phyloP scores from a whole-genome alignment of 2,329 filamentous ascomycete species.

The Didymella keratinophila region DNA sequence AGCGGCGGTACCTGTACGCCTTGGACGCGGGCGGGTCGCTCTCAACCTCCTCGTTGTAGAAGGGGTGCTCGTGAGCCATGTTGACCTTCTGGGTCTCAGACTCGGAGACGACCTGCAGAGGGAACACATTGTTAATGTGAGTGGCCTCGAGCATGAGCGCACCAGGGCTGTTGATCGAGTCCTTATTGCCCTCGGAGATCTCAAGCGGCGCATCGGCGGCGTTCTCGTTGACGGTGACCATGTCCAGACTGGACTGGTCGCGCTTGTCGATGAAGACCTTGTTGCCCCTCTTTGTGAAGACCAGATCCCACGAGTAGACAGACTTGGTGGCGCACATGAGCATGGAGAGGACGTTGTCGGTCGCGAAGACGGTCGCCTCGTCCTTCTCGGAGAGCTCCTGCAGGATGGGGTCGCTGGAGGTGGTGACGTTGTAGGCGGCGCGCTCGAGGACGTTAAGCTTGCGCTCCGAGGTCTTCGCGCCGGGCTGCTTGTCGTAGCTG shows the following conservation, averaged over 20 bases:
- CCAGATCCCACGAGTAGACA: slow-evolving; percentile 97
- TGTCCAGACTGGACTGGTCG: slow-evolving; percentile 90
- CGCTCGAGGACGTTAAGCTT: slow-evolving; percentile 90
- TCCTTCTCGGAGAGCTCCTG: slow-evolving; percentile 96
- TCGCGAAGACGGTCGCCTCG: slow-evolving; percentile 95
- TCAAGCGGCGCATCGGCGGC: slow-evolving; percentile 94
- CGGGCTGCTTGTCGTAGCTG: slow-evolving; percentile 89
- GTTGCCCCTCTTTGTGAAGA: slow-evolving; percentile 90
- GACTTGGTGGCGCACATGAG: slow-evolving; percentile 98
- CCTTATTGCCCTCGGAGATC: slow-evolving; percentile 89
- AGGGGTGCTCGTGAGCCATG: slow-evolving; percentile 91
- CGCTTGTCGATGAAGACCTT: slow-evolving; percentile 99
- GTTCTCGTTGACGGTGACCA: slow-evolving; percentile 99
- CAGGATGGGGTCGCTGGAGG: slow-evolving; percentile 93
- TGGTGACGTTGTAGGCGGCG: slow-evolving; percentile 97
- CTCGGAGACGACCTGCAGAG: slow-evolving; percentile 92
- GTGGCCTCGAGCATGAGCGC: slow-evolving; percentile 96
- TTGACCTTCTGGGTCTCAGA: slow-evolving; percentile 78
- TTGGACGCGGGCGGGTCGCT: slow-evolving; percentile 94
- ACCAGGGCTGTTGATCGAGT: slow-evolving; percentile 90
- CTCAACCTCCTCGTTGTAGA: slow-evolving; percentile 94
- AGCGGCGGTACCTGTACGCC: slow-evolving; percentile 97
- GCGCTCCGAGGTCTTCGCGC: slow-evolving; percentile 82
- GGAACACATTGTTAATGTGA: slow-evolving; percentile 99
- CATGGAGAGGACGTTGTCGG: slow-evolving; percentile 97